Conservation (phyloP, 306 rosid species). For the Sicyos baderoa region DNA sequence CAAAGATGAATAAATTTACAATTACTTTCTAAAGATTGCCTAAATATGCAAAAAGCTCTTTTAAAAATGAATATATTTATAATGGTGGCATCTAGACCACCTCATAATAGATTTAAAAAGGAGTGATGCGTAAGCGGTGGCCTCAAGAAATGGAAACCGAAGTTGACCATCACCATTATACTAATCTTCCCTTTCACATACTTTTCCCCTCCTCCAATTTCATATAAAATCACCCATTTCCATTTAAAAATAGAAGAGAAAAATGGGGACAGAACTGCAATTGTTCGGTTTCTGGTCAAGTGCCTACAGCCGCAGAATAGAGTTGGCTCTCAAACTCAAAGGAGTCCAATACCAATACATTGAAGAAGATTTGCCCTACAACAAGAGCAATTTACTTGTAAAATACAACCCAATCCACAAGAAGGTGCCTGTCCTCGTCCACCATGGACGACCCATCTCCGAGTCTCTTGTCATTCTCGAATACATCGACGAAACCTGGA, state of each 20-base stretch:
- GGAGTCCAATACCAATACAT: constrained; percentile 34
- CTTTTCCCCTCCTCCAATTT: too few relatives aligned
- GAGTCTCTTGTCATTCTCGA: too few relatives aligned
- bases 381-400: constrained; percentile 34
- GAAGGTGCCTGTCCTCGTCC: constrained; percentile 27
- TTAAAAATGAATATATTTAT: too few relatives aligned
- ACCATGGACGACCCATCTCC: too few relatives aligned
- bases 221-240: background rate
- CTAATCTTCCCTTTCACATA: too few relatives aligned
- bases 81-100: too few relatives aligned
- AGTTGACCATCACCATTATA: background rate
- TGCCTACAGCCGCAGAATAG: constrained; percentile 32
- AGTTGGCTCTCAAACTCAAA: constrained; percentile 46
- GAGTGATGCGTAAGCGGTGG: background rate
- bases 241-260: background rate
- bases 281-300: background rate
- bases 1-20: too few relatives aligned
- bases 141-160: background rate
- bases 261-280: background rate
- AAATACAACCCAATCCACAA: constrained; percentile 48
- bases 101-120: too few relatives aligned
- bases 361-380: constrained; percentile 28
- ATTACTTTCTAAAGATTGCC: too few relatives aligned
- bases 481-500: too few relatives aligned
- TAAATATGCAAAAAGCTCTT: too few relatives aligned